Percentiles rank a stretch among this genome's conserved stretches.
Evolutionary conservation across 1,284 basidiomycete species (phyloP).

Genomic region (Polyporus tsugae): DNA sequence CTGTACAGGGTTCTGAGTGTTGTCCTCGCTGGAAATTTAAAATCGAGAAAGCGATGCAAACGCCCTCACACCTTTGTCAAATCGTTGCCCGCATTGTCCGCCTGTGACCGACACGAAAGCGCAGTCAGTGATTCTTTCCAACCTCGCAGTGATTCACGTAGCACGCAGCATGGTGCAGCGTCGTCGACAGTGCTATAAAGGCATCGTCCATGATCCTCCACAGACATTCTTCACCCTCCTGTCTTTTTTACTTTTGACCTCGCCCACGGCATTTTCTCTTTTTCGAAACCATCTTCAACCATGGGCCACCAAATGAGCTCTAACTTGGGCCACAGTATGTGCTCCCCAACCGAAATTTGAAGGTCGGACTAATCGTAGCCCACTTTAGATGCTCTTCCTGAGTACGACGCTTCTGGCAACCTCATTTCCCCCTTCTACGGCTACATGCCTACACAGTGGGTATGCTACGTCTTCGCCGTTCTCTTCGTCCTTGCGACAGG

Average conservation of each 20-base stretch:
- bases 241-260: neutral
- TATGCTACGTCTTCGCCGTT: slow-evolving; percentile 21
- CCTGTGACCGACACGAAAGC: neutral
- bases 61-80: neutral
- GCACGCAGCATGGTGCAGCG: slow-evolving; percentile 1
- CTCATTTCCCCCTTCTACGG: slow-evolving; percentile 23
- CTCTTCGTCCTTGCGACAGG: slow-evolving; percentile 26
- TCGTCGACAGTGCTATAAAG: neutral
- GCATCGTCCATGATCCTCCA: neutral
- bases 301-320: slow-evolving; percentile 13
- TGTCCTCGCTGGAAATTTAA: neutral
- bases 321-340: slow-evolving; percentile 7
- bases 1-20: neutral
- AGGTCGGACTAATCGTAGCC: neutral
- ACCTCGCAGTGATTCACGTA: neutral
- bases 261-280: slow-evolving; percentile 27
- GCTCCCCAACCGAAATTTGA: neutral
- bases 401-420: slow-evolving; percentile 16
- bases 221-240: neutral
- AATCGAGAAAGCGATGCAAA: neutral
- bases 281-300: neutral
- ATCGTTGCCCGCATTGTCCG: neutral
- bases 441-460: slow-evolving; percentile 19
- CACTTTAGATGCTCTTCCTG: neutral
- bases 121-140: neutral